Evolutionary conservation across 108 stramenopile genomes (phyloP).

Genomic region (Nitzschia putrida): DNA sequence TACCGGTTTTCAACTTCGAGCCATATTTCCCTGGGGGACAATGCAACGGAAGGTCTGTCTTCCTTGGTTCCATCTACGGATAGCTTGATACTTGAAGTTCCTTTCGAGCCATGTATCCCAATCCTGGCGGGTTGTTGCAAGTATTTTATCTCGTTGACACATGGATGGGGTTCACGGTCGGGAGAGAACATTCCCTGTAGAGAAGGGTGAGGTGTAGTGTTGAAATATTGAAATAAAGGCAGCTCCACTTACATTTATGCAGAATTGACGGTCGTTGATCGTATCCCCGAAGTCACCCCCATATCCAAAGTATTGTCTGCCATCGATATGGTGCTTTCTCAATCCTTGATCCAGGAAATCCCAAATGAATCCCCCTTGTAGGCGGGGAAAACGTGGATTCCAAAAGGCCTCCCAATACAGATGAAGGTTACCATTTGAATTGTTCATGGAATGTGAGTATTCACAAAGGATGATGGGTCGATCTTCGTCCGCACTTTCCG

Average conservation of each 20-base stretch:
- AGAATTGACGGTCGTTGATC: conserved; percentile 84
- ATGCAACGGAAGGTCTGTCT: neutral
- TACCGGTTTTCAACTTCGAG: conserved; percentile 48
- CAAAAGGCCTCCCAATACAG: conserved; percentile 91
- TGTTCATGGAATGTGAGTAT: conserved; percentile 96
- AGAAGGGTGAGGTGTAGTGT: neutral
- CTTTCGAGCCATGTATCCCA: neutral
- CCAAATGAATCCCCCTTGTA: conserved; percentile 98
- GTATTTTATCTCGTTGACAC: conserved; percentile 83
- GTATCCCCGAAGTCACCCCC: conserved; percentile 92
- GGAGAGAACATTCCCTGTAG: conserved; percentile 83
- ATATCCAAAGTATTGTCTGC: conserved; percentile 70
- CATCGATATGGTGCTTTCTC: conserved; percentile 29
- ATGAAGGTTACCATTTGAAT: conserved; percentile 86
- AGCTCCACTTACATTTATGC: conserved; percentile 71
- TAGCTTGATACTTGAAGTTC: neutral
- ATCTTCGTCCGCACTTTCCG: conserved; percentile 51
- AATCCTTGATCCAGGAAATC: conserved; percentile 95
- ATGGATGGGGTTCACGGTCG: conserved; percentile 89
- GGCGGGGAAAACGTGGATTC: conserved; percentile 50
- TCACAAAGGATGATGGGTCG: conserved; percentile 93
- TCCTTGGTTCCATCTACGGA: neutral
- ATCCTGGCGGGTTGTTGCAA: conserved; percentile 80
- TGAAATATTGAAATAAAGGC: conserved; percentile 1
- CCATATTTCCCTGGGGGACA: neutral